Percentiles rank a stretch among this genome's conserved stretches.
Conservation (phyloP, 2,329 filamentous ascomycete genomes). For the Microsporum audouinii region DNA sequence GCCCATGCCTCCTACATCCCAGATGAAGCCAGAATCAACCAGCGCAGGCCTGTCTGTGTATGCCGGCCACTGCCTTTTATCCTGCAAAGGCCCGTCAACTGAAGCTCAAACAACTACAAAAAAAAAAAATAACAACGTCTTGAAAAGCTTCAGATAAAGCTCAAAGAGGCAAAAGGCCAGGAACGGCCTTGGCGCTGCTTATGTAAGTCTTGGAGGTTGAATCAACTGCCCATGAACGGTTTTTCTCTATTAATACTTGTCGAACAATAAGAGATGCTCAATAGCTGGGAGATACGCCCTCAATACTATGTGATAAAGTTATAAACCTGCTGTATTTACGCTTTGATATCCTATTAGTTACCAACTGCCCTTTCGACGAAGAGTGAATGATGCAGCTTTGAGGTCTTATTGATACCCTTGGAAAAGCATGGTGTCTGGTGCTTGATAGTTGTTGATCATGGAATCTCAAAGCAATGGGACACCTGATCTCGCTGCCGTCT, state of each 20-base stretch:
- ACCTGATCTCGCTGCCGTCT: slow-evolving; percentile 31
- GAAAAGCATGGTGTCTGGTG: background rate
- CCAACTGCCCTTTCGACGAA: background rate
- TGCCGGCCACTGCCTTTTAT: background rate
- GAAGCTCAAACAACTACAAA: background rate
- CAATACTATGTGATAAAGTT: background rate
- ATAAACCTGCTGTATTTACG: background rate
- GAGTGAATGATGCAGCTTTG: background rate
- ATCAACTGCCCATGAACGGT: background rate
- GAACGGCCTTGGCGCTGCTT: background rate
- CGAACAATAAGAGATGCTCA: background rate
- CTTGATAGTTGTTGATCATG: background rate
- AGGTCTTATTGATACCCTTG: background rate
- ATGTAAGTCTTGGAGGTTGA: background rate
- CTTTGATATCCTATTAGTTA: background rate
- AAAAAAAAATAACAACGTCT: background rate
- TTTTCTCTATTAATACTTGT: background rate
- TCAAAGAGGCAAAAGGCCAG: background rate
- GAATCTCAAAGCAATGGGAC: slow-evolving; percentile 15
- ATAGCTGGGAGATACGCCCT: background rate
- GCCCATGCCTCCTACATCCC: background rate
- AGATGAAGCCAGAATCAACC: slow-evolving; percentile 12
- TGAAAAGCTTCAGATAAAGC: background rate
- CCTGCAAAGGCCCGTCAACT: background rate
- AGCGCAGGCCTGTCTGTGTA: background rate